A percentile compares a stretch with the other conserved stretches of the same genome.
Evolutionary conservation across 2,329 filamentous ascomycete genomes (phyloP).

Genomic region (Coniosporium tulheliwenetii): DNA sequence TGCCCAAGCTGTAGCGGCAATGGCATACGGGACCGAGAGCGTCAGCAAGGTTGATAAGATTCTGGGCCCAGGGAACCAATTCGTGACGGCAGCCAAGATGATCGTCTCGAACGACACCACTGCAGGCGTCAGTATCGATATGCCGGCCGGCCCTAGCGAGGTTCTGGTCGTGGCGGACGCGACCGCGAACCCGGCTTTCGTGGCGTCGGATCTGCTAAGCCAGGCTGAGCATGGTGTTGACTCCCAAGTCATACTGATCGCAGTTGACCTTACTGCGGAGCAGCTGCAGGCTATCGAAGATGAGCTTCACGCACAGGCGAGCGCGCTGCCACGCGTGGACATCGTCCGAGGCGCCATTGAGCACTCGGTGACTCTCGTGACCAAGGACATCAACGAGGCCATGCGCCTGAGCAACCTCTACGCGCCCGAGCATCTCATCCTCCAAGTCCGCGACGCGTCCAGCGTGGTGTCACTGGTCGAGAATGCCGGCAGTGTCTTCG

Average conservation of each 20-base stretch:
- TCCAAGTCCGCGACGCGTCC: conserved; percentile 70
- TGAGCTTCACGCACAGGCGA: conserved; percentile 76
- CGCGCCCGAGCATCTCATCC: conserved; percentile 88
- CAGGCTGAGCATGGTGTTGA: conserved; percentile 96
- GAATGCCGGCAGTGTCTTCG: conserved; percentile 92
- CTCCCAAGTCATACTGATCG: conserved; percentile 85
- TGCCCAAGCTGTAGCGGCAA: conserved; percentile 85
- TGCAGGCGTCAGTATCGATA: conserved; percentile 89
- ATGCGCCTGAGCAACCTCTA: conserved; percentile 80
- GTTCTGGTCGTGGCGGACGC: conserved; percentile 91
- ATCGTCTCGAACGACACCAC: conserved; percentile 93
- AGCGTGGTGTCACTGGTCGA: conserved; percentile 61
- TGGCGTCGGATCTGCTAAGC: conserved; percentile 84
- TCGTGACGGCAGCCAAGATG: conserved; percentile 98
- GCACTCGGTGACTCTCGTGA: conserved; percentile 75
- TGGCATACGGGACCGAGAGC: conserved; percentile 93
- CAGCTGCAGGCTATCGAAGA: conserved; percentile 76
- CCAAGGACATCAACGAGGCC: conserved; percentile 61
- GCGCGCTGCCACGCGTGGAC: conserved; percentile 74
- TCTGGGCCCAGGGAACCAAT: conserved; percentile 92
- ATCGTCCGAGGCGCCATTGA: conserved; percentile 82
- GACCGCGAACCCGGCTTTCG: conserved; percentile 79
- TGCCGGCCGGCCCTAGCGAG: conserved; percentile 94
- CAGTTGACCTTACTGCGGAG: conserved; percentile 58
- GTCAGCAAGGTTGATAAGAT: conserved; percentile 98